Evolutionary conservation across 495 filamentous ascomycete species (phyloP).

Genomic region (Neurospora sp.): DNA sequence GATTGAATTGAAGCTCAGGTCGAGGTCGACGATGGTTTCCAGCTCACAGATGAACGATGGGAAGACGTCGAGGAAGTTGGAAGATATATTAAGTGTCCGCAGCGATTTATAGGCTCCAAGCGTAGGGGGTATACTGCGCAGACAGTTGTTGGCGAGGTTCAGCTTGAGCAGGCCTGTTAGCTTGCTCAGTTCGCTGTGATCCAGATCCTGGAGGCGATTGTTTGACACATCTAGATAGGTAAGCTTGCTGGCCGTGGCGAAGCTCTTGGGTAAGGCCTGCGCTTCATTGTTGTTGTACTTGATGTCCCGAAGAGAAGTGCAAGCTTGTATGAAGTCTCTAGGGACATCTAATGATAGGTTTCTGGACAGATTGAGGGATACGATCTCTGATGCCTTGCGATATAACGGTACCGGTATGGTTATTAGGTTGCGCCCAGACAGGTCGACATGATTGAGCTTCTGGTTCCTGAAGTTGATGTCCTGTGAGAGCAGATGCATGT

Average conservation of each 20-base stretch:
- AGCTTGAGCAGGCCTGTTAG: constrained; percentile 69
- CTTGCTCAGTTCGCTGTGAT: constrained; percentile 62
- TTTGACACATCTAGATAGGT: constrained; percentile 91
- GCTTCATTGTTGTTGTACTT: constrained; percentile 90
- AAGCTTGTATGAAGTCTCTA: constrained; percentile 92
- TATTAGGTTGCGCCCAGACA: constrained; percentile 81
- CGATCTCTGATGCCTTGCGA: constrained; percentile 83
- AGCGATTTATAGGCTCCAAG: constrained; percentile 70
- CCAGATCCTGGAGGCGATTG: constrained; percentile 78
- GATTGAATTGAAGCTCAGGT: constrained; percentile 95
- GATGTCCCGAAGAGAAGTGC: constrained; percentile 84
- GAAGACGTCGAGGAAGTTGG: constrained; percentile 79
- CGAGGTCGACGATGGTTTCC: constrained; percentile 77
- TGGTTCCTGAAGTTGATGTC: constrained; percentile 77
- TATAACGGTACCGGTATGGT: constrained; percentile 94
- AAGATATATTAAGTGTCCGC: constrained; percentile 79
- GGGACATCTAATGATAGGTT: constrained; percentile 91
- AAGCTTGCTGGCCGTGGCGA: constrained; percentile 69
- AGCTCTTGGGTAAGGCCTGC: constrained; percentile 71
- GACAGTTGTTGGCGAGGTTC: constrained; percentile 84
- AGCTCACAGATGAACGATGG: constrained; percentile 76
- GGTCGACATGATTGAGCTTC: constrained; percentile 88
- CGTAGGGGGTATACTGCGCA: constrained; percentile 65
- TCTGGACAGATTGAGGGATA: constrained; percentile 82
- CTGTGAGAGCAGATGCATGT: constrained; percentile 47